Conservation (phyloP, 2,329 filamentous ascomycete species). For the Hypoxylon sp. region DNA sequence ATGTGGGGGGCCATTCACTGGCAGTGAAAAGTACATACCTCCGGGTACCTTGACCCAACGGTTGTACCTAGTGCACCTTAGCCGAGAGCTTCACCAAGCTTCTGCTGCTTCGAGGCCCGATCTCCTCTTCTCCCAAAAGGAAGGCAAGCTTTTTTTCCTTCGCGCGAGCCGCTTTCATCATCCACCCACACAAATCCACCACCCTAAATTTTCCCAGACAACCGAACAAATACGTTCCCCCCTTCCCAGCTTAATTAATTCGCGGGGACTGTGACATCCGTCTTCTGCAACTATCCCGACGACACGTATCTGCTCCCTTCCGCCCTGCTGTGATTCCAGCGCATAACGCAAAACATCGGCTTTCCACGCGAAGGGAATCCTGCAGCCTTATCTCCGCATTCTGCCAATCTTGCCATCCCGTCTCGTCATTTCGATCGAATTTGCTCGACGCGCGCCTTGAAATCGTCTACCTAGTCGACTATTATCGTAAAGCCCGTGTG, state of each 20-base stretch:
- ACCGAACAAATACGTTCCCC: constrained; percentile 34
- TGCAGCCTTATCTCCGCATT: constrained; percentile 46
- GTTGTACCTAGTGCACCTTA: constrained; percentile 29
- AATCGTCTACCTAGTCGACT: constrained; percentile 10
- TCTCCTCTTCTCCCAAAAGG: constrained; percentile 27
- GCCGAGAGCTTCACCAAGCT: constrained; percentile 37
- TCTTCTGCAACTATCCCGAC: constrained; percentile 21
- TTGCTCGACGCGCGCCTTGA: constrained; percentile 28
- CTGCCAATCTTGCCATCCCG: constrained; percentile 21
- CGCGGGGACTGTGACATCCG: constrained; percentile 32
- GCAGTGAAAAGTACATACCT: constrained; percentile 16
- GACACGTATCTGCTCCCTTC: constrained; percentile 35
- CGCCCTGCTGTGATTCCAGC: constrained; percentile 13
- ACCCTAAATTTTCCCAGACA: constrained; percentile 34
- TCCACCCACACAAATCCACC: constrained; percentile 45
- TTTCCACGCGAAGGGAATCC: constrained; percentile 23
- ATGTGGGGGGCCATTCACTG: constrained; percentile 12
- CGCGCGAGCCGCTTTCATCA: constrained; percentile 54
- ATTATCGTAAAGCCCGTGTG: constrained; percentile 10
- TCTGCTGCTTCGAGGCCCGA: constrained; percentile 28
- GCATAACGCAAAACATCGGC: constrained; percentile 27
- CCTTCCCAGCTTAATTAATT: constrained; percentile 31
- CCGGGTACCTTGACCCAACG: not conserved
- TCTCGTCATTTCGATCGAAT: constrained; percentile 20
- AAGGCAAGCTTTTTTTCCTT: constrained; percentile 37